These are phyloP conservation scores for Dactylellina cionopaga DNA, from an alignment of 2,329 filamentous ascomycete genomes.

Conservation along the genomic window DNA sequence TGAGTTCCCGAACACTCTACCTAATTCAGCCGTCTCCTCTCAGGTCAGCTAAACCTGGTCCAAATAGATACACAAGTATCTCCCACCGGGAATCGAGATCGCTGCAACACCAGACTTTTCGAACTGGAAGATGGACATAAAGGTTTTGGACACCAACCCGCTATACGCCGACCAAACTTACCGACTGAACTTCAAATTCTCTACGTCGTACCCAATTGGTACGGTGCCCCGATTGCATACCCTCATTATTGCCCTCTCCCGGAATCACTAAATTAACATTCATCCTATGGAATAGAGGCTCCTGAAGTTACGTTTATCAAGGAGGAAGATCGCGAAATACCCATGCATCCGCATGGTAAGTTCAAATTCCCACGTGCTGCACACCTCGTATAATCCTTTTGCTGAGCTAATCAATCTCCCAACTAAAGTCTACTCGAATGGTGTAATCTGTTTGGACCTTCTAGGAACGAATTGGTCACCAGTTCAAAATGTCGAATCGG, in stretches of 20 bases:
- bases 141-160: conserved; percentile 88
- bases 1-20: conserved; percentile 57
- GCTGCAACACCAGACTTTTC: conserved; percentile 83
- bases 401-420: background rate
- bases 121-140: conserved; percentile 92
- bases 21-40: background rate
- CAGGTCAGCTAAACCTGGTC: conserved; percentile 2
- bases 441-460: conserved; percentile 96
- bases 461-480: conserved; percentile 89
- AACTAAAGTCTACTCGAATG: conserved; percentile 83
- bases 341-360: conserved; percentile 85
- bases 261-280: background rate
- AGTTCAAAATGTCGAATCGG: conserved; percentile 94
- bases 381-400: too few relatives aligned
- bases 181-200: conserved; percentile 87
- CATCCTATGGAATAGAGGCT: conserved; percentile 70
- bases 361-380: background rate
- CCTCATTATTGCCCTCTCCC: background rate
- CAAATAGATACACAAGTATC: conserved; percentile 66
- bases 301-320: conserved; percentile 91
- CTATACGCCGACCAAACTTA: conserved; percentile 83
- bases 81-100: conserved; percentile 78
- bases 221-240: conserved; percentile 57
- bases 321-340: conserved; percentile 72
- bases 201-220: conserved; percentile 88